Percentiles rank a stretch among this genome's conserved stretches.
Conservation (phyloP, 1,284 basidiomycete genomes). For the Ustilago bromivora region DNA sequence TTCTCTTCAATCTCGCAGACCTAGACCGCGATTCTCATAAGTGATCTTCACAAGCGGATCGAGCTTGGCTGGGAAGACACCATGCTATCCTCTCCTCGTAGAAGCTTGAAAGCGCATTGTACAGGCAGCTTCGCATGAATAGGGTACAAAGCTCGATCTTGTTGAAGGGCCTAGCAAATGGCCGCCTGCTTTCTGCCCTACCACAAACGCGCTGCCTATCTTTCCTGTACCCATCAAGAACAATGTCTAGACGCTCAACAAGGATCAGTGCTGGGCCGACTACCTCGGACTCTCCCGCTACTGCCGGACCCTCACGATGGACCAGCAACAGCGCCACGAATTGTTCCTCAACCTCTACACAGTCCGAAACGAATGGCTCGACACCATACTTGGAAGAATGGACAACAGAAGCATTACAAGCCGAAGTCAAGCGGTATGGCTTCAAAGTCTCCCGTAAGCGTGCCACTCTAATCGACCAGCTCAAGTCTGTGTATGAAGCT, state of each 20-base stretch:
- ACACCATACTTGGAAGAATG: constrained; percentile 34
- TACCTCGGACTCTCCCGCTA: neutral
- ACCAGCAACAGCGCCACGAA: neutral
- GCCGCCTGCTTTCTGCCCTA: neutral
- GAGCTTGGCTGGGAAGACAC: neutral
- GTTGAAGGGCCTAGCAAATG: neutral
- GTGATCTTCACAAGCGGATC: neutral
- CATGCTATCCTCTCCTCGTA: neutral
- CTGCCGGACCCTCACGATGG: constrained; percentile 8
- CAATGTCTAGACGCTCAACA: constrained; percentile 22
- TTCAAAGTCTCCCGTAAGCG: constrained; percentile 43
- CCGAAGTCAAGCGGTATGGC: constrained; percentile 43
- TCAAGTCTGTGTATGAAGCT: constrained; percentile 33
- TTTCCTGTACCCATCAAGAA: constrained; percentile 5
- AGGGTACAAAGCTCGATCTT: neutral
- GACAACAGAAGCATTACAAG: constrained; percentile 22
- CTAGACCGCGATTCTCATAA: neutral
- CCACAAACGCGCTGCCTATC: neutral
- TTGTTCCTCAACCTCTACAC: neutral
- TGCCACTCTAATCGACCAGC: constrained; percentile 37
- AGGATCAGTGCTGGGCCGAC: constrained; percentile 10
- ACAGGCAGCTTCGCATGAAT: neutral
- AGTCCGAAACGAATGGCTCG: too few species aligned
- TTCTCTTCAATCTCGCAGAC: neutral
- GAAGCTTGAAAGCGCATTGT: too few species aligned